These are phyloP conservation scores for Taiozyma onychis DNA, from an alignment of 1,139 yeast genomes.

Conservation along the genomic window DNA sequence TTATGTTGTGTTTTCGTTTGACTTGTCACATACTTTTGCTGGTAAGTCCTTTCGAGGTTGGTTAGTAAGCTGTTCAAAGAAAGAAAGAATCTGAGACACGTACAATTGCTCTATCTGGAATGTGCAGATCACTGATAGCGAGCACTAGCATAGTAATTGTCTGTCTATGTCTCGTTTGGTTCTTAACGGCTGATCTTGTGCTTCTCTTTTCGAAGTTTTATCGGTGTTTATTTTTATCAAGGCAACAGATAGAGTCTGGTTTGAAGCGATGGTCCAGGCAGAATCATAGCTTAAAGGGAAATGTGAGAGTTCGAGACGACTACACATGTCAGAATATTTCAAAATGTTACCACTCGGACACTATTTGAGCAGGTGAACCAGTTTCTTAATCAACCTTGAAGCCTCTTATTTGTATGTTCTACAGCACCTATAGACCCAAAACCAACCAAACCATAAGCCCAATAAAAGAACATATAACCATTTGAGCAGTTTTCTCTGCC, in stretches of 20 bases:
- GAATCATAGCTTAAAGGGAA: too few relatives aligned
- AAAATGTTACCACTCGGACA: too few relatives aligned
- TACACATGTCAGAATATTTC: too few relatives aligned
- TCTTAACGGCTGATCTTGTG: too few relatives aligned
- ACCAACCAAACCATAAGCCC: too few relatives aligned
- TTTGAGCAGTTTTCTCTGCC: too few relatives aligned
- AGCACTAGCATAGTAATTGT: conserved; percentile 43
- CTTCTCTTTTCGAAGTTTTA: background rate
- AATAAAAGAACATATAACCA: too few relatives aligned
- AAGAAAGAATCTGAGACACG: conserved; percentile 11
- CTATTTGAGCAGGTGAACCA: too few relatives aligned
- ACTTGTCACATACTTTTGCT: conserved; percentile 24
- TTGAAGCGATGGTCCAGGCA: background rate
- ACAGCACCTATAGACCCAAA: too few relatives aligned
- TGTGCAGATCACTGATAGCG: conserved; percentile 84
- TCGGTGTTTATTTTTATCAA: background rate
- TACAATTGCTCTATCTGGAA: conserved; percentile 78
- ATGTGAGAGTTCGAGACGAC: too few relatives aligned
- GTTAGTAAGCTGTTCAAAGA: conserved; percentile 6
- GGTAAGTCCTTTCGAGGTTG: conserved; percentile 32
- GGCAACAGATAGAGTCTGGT: background rate
- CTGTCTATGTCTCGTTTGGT: background rate
- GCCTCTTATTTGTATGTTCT: too few relatives aligned
- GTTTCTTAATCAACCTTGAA: too few relatives aligned
- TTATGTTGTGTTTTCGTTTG: background rate